A percentile compares a stretch with the other conserved stretches of the same genome.
phyloP scores from a whole-genome alignment of 441 rosid species.

The California macrophylla region DNA sequence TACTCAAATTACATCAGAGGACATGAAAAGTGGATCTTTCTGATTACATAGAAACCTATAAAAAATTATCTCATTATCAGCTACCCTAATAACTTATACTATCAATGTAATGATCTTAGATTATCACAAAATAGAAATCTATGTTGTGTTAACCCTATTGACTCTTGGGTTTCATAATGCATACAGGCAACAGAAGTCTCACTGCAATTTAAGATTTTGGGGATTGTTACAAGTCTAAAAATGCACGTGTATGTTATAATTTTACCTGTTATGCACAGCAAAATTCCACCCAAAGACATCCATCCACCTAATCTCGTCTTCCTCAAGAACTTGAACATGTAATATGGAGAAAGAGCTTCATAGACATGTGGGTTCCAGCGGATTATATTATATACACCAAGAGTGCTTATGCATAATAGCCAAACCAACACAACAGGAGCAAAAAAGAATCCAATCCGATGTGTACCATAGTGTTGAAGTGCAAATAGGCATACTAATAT shows the following conservation, averaged over 20 bases:
- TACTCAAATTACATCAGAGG: not conserved
- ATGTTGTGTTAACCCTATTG: not conserved
- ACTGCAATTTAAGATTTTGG: not conserved
- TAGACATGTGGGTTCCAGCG: constrained; percentile 76
- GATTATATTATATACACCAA: constrained; percentile 77
- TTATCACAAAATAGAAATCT: not conserved
- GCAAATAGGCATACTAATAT: constrained; percentile 86
- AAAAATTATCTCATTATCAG: not conserved
- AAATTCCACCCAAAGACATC: constrained; percentile 96
- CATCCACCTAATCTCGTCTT: constrained; percentile 84
- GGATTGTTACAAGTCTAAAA: not conserved
- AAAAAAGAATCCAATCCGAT: constrained; percentile 73
- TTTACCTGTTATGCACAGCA: constrained; percentile 89
- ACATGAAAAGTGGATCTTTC: not conserved
- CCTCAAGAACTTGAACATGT: constrained; percentile 94
- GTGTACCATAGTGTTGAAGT: constrained; percentile 94
- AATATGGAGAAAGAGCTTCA: constrained; percentile 82
- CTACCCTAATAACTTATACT: not conserved
- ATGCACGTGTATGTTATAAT: not conserved
- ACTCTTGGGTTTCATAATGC: not conserved
- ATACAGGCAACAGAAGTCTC: not conserved
- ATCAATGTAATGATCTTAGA: not conserved
- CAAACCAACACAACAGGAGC: constrained; percentile 76
- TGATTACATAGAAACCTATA: not conserved
- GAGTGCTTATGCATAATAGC: constrained; percentile 79